A percentile compares a stretch with the other conserved stretches of the same genome.
These are phyloP conservation scores for Austroboletus niveus DNA, from an alignment of 1,284 basidiomycete genomes.

Conservation along the genomic window DNA sequence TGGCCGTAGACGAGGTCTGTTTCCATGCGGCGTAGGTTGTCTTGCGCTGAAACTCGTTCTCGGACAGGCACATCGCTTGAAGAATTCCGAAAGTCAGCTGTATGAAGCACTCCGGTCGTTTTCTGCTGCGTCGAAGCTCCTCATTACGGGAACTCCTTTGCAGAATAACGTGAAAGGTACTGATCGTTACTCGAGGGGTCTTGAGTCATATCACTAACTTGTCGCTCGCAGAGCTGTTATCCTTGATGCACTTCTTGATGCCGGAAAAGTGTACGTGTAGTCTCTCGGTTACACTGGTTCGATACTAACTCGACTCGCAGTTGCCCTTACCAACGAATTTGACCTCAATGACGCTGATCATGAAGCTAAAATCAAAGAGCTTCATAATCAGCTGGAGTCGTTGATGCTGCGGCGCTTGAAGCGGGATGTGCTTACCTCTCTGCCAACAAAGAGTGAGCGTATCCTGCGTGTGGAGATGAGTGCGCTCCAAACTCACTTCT, in stretches of 20 bases:
- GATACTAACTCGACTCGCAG: constrained; percentile 39
- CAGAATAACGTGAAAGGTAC: constrained; percentile 98
- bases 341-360: constrained; percentile 93
- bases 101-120: constrained; percentile 94
- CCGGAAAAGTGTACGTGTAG: constrained; percentile 86
- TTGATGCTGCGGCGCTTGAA: constrained; percentile 96
- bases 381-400: constrained; percentile 91
- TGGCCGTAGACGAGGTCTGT: constrained; percentile 92
- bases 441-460: constrained; percentile 98
- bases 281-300: neutral
- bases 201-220: constrained; percentile 6
- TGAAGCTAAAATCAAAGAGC: constrained; percentile 91
- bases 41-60: constrained; percentile 9
- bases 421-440: constrained; percentile 94
- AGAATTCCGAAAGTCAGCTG: constrained; percentile 96
- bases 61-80: constrained; percentile 87
- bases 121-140: constrained; percentile 85
- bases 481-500: constrained; percentile 95
- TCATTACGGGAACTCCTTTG: constrained; percentile 97
- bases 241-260: constrained; percentile 98
- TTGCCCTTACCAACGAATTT: constrained; percentile 88
- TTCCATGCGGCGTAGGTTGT: neutral
- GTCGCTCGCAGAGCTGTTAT: constrained; percentile 73
- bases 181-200: constrained; percentile 20
- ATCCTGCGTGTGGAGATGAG: constrained; percentile 99